Evolutionary conservation across 129 eudicot genomes (phyloP).

Genomic region (Flaveria bidentis): DNA sequence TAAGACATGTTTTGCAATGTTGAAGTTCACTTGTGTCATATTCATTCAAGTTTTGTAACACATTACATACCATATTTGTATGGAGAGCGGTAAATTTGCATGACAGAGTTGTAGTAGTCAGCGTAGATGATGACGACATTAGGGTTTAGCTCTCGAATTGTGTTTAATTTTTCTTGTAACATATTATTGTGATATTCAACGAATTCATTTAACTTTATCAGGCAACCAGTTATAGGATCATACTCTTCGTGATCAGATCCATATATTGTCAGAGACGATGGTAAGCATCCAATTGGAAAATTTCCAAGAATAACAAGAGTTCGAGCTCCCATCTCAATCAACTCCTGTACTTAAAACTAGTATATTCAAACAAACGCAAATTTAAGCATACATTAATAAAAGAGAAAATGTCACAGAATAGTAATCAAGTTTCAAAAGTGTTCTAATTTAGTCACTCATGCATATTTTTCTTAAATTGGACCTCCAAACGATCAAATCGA

Average conservation of each 20-base stretch:
- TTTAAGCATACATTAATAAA: background rate
- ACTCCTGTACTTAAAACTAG: slow-evolving; percentile 32
- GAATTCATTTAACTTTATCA: slow-evolving; percentile 17
- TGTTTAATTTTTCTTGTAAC: slow-evolving; percentile 16
- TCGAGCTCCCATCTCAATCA: slow-evolving; percentile 31
- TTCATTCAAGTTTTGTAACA: background rate
- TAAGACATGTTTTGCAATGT: background rate
- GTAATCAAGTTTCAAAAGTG: no score
- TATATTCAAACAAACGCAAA: background rate
- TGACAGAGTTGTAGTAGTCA: slow-evolving; percentile 39
- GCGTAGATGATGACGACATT: slow-evolving; percentile 30
- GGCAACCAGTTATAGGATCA: slow-evolving; percentile 21
- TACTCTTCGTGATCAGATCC: background rate
- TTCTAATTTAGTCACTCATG: no score
- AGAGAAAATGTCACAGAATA: no score
- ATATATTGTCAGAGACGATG: background rate
- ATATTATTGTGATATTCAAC: slow-evolving; percentile 19
- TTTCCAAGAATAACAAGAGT: slow-evolving; percentile 27
- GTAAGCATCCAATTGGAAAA: slow-evolving; percentile 32
- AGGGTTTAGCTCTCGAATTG: slow-evolving; percentile 8
- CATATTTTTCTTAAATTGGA: no score
- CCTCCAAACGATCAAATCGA: no score
- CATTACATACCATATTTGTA: background rate
- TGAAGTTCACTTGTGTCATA: no score
- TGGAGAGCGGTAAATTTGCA: slow-evolving; percentile 16